Evolutionary conservation across 2,329 filamentous ascomycete species (phyloP).

Genomic region (Pestalotiopsis sp.): DNA sequence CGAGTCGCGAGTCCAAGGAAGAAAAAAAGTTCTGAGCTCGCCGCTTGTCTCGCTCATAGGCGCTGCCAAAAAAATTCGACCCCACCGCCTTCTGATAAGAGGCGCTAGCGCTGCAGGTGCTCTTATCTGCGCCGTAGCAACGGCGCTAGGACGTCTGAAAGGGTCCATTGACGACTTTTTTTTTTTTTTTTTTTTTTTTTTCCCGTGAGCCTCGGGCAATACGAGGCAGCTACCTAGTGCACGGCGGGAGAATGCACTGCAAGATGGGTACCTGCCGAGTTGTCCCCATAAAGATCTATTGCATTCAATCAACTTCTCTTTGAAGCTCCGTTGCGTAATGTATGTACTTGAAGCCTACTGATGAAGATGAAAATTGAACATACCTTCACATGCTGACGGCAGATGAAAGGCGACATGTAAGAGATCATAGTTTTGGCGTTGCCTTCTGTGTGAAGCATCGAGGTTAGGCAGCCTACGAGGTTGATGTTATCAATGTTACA

Average conservation of each 20-base stretch:
- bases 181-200: neutral
- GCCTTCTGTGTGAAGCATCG: neutral
- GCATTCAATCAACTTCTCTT: too few relatives aligned
- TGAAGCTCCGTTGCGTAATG: too few relatives aligned
- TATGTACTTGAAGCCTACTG: neutral
- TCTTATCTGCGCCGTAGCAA: conserved; percentile 11
- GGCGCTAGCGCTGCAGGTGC: conserved; percentile 9
- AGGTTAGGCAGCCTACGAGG: too few relatives aligned
- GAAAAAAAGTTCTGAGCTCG: conserved; percentile 14
- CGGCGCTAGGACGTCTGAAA: neutral
- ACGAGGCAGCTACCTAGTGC: neutral
- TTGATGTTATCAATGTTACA: too few relatives aligned
- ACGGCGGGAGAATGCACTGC: too few relatives aligned
- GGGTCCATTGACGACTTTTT: neutral
- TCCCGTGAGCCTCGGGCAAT: neutral
- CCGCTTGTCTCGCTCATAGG: neutral
- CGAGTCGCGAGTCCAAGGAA: conserved; percentile 6
- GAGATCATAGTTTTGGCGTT: neutral
- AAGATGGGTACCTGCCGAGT: too few relatives aligned
- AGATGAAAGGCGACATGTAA: neutral
- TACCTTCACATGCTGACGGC: neutral
- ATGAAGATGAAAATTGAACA: neutral
- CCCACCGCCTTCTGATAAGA: conserved; percentile 12
- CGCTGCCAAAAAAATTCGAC: conserved; percentile 7
- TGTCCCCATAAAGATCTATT: too few relatives aligned